Evolutionary conservation across 139 green algal genomes (phyloP), one percentile per base, ranked within the genome.

Genomic region (Desmodesmus armatus): DNA sequence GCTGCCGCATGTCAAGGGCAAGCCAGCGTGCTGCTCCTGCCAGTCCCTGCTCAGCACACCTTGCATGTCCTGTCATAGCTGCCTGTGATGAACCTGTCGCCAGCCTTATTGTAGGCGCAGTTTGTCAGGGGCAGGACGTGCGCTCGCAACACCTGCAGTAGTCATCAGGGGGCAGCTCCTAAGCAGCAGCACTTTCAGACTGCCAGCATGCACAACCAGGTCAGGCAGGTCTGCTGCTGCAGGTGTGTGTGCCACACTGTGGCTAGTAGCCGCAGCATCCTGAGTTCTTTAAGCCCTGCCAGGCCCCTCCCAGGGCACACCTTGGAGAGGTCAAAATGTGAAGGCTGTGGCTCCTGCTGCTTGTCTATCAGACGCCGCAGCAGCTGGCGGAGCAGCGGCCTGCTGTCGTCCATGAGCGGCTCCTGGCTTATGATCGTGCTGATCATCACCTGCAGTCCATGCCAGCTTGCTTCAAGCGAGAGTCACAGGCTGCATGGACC

Each of bases 101-200:
- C 93, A 5, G 87, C 87, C 87, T 96, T 96, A 86, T 96, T 95
- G 91, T 95, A 96, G 1, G 93, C 93, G 67, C 93, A 96, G 88
- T 96, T 96, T 25, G 93, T 96, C 13, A 96, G 85, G 3, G 93
- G 93, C 47, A 96, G 86, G 33, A 95, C 90, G 87, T 96, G 93
- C 7, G 93, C 93, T 0, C 91, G 83, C 21, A 96, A 87, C 27
- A 94, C 92, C 91, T 94, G 91, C 5, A 60, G 33, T 7, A 44
- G 25, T 41, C 13, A 11, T 35, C 62, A 9, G 19, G 11, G 27
- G 62, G 62, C 62, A 15, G 9, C 62, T 7, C 15, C 19, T 21
- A 70, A 15, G n/a, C 62, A 31, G 62, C 62, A 55, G 60, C 62
- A 0, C 47, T 55, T 13, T 13, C 47, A 55, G 47, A 55, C 47